Base-by-base conservation (phyloP, 192 early-diverging fungal species). In the Coemansia sp. region DNA sequence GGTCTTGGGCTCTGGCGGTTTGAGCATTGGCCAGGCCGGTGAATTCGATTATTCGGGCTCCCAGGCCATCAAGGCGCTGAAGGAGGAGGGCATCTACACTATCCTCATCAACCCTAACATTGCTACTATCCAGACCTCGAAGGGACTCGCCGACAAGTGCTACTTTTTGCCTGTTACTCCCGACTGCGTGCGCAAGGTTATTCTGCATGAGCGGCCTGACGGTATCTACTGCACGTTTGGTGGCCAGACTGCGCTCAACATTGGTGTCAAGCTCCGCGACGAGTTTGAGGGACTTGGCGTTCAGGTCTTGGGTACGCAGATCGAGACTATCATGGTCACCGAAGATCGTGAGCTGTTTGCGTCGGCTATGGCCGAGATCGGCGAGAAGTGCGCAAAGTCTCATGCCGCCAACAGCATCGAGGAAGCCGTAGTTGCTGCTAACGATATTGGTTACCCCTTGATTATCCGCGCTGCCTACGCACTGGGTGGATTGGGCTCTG, bases 11-110 rank as follows among this genome's bases (percentile, higher is more conserved):
- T 97, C 95, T 24, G 97, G 97, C 51, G 97, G 97, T 68, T 82
- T 99, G 66, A 95, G 94, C 22, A 99, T 99, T 75, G 97, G 97
- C 44, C 97, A 99, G 85, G 97, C 97, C 49, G 97, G 97, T 59
- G 97, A 98, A 87, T 98, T 98, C 73, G 97, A 98, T 84, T 98
- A 98, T 86, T 98, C 97, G 76, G 96, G 96, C 44, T 94, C 93
- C 38, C 88, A 95, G 85, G 96, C 96, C 6, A 99, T 99, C 88
- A 99, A 99, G 86, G 97, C 97, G 31, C 87, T 99, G 65, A 97
- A 95, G 85, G 96, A 98, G 78, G 95, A 97, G 76, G 93, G 92
- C 20, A 94, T 99, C 68, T 95, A 96, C 79, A 99, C 97, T n/a
- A 87, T 99, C 63, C 82, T 99, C 47, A 97, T 99, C 82, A 99